These are phyloP conservation scores for Tulasnella calospora DNA, from an alignment of 768 basidiomycete genomes.

Conservation along the genomic window DNA sequence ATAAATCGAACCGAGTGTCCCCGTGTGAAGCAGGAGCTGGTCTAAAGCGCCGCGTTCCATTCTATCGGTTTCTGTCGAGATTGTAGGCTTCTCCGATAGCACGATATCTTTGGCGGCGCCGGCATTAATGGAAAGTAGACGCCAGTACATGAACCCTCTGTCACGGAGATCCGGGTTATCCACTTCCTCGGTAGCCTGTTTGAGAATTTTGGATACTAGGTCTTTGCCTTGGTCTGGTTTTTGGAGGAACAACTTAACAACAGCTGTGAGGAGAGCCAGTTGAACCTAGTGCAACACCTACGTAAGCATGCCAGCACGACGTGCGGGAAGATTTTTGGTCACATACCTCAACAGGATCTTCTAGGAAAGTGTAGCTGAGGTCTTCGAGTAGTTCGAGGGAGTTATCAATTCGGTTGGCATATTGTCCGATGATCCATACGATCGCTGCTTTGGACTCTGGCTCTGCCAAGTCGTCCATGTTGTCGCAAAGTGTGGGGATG, in stretches of 20 bases:
- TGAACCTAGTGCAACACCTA: slow-evolving; percentile 63
- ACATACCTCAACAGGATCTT: slow-evolving; percentile 87
- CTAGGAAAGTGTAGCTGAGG: slow-evolving; percentile 78
- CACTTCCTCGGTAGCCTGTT: slow-evolving; percentile 95
- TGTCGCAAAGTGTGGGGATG: slow-evolving; percentile 87
- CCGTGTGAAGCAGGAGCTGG: slow-evolving; percentile 89
- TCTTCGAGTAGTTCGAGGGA: slow-evolving; percentile 94
- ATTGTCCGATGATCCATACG: slow-evolving; percentile 98
- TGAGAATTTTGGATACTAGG: slow-evolving; percentile 89
- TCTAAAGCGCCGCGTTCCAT: slow-evolving; percentile 97
- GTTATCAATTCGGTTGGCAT: slow-evolving; percentile 91
- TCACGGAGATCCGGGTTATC: slow-evolving; percentile 98
- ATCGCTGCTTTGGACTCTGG: slow-evolving; percentile 96
- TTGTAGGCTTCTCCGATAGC: slow-evolving; percentile 86
- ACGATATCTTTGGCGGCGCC: slow-evolving; percentile 84
- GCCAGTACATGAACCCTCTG: slow-evolving; percentile 99
- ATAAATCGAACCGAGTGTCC: slow-evolving; percentile 91
- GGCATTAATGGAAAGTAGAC: slow-evolving; percentile 89
- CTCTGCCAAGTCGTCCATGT: slow-evolving; percentile 87
- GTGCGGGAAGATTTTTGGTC: not conserved
- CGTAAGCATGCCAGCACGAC: not conserved
- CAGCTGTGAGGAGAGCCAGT: slow-evolving; percentile 86
- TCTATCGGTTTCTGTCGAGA: slow-evolving; percentile 95
- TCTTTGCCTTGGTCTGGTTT: slow-evolving; percentile 84
- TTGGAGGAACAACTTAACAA: slow-evolving; percentile 93